Evolutionary conservation across 2,329 filamentous ascomycete genomes (phyloP), one percentile per base, ranked within the genome.

Genomic region (Venturia asperata): DNA sequence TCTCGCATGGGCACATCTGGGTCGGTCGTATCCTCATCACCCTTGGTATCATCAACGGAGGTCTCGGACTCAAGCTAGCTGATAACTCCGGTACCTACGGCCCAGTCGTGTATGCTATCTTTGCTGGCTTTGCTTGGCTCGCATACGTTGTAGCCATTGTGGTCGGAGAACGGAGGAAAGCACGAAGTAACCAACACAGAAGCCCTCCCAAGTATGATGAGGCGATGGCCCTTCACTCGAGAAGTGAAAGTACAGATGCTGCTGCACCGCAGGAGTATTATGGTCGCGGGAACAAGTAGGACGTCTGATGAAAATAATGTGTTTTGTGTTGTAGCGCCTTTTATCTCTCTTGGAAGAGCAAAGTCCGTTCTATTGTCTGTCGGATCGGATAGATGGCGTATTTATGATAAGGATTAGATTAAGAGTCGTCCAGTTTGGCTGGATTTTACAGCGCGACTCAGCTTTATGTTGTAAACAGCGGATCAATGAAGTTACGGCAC

Each of bases 31-130:
- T 75, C 37, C 74, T 80, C 27, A 78, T 85, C 15, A 74, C 78
- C 0, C 72, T 85, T 0, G 83, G 81, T 3, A 81, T 84, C 65
- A 76, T 85, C 70, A 85, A 85, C 69, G 83, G 81, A n/a, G 83
- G 82, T 0, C 71, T 85, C 0, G 83, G 83, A 0, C 77, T 85
- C 45, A 72, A 74, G 66, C 73, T 83, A 21, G 79, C 80, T 2
- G 74, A 77, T 27, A 73, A 76, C 42, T 77, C 74, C 30, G 30
- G 30, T 58, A 70, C 68, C 5, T 69, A 72, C 27, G 74, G 74
- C n/a, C 72, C 77, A 7, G 81, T 83, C 67, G 81, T 76, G 0
- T 84, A 84, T 68, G 74, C 75, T 2, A 78, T 83, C 9, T 72
- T 82, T 62, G 80, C 81, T 42, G 82, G 75, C 2, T 63, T 82